Base-by-base conservation (phyloP, 805 yeast species). In the Pichia heedii region DNA sequence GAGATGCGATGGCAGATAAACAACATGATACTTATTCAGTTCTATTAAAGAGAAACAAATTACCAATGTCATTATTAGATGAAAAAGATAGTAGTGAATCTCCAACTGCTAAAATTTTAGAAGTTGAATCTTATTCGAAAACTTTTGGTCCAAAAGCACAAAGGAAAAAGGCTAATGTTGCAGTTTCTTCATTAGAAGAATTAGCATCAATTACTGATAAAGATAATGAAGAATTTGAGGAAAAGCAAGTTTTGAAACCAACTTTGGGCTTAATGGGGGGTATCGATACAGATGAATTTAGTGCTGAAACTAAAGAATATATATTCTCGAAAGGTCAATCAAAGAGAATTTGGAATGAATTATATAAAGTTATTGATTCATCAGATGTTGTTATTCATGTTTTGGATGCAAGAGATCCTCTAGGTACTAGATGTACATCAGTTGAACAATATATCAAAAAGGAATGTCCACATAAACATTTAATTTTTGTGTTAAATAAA, bases 381-480 rank as follows among this genome's bases (percentile, higher is more conserved):
- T 87, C 97, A 0, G 98, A 90, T 69, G 97, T 90, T 36, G 95
- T 90, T 33, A 84, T 90, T 47, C 97, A 93, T 56, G 98, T 93
- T 21, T 69, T 90, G 44, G 98, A 90, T 67, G 98, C 98, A 2
- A 81, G 98, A 67, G 97, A 90, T 68, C 98, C 98, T 20, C 59
- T 88, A 52, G 98, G 98, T 43, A 90, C 98, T 10, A 77, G 97
- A 54, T 90, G 98, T 73, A 81, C 74, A 54, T 76, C 94, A 2
- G 96, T 90, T 44, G 97, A 93, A 65, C 88, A 87, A 57, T 89
- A 87, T 61, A 86, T 90, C 62, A 78, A 75, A 55, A 90, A 85
- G 52, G 98, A 90, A 67, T 88, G 95, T 59, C 86, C 97, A 13
- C 98, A 93, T 62, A 90, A 90, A 68, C 98, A 93, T 72, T 73